Conservation (phyloP, 108 stramenopile genomes). For the Fistulifera pelliculosa region DNA sequence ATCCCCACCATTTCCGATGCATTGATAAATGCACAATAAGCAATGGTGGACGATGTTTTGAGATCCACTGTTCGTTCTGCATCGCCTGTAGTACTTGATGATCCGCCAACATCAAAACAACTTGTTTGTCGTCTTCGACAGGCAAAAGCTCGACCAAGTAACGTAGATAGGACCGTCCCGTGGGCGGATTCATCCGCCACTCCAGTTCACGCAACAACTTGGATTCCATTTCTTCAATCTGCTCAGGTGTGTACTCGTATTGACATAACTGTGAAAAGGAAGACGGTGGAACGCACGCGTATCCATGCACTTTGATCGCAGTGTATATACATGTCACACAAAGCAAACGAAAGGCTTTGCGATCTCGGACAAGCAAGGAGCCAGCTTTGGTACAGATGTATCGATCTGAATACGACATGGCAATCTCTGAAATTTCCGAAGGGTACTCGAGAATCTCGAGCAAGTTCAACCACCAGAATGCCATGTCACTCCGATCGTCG, state of each 20-base stretch:
- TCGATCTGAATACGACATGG: constrained; percentile 53
- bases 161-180: constrained; percentile 15
- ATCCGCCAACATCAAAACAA: constrained; percentile 16
- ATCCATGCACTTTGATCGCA: constrained; percentile 59
- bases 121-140: neutral
- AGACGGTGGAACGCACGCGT: constrained; percentile 30
- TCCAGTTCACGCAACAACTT: constrained; percentile 23
- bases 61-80: constrained; percentile 19
- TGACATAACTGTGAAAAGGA: constrained; percentile 48
- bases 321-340: constrained; percentile 58
- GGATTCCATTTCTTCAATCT: constrained; percentile 54
- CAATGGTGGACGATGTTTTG: constrained; percentile 23
- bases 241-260: constrained; percentile 28
- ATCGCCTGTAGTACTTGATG: constrained; percentile 29
- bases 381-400: constrained; percentile 24
- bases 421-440: constrained; percentile 43
- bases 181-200: constrained; percentile 43
- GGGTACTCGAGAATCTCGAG: too few species aligned
- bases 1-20: constrained; percentile 19
- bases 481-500: too few species aligned
- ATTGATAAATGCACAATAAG: constrained; percentile 32
- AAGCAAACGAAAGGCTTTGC: constrained; percentile 48
- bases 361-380: constrained; percentile 14
- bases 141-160: constrained; percentile 8
- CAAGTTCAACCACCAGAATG: too few species aligned